Evolutionary conservation across 108 stramenopile genomes (phyloP).

Genomic region (Mayamaea pseudoterrestris): DNA sequence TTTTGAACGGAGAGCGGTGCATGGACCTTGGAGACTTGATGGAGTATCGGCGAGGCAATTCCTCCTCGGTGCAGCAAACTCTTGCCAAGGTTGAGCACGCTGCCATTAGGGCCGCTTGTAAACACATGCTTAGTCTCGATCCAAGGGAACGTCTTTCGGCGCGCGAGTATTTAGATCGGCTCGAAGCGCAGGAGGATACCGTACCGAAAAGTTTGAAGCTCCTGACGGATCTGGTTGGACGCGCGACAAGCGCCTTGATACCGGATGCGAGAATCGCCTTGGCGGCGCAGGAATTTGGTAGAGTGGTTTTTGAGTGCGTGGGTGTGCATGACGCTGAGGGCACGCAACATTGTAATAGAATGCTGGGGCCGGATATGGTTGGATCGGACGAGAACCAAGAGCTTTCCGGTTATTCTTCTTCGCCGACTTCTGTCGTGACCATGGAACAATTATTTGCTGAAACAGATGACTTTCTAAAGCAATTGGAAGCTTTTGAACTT

Average conservation of each 20-base stretch:
- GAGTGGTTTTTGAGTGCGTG: conserved; percentile 51
- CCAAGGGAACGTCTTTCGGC: conserved; percentile 63
- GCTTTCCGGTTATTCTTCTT: neutral
- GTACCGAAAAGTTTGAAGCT: conserved; percentile 18
- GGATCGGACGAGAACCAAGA: neutral
- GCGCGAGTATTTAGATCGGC: conserved; percentile 50
- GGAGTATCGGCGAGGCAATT: conserved; percentile 52
- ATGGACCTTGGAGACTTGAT: conserved; percentile 87
- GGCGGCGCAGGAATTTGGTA: conserved; percentile 62
- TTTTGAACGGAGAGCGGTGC: conserved; percentile 85
- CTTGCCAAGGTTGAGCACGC: conserved; percentile 79
- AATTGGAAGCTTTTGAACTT: conserved; percentile 22
- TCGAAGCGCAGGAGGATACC: conserved; percentile 27
- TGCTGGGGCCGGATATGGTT: conserved; percentile 32
- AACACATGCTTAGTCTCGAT: conserved; percentile 81
- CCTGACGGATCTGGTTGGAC: conserved; percentile 14
- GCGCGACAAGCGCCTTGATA: conserved; percentile 13
- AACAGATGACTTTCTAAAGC: conserved; percentile 22
- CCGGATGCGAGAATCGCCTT: conserved; percentile 87
- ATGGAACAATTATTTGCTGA: conserved; percentile 18
- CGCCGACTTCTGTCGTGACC: neutral
- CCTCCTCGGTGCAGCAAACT: conserved; percentile 53
- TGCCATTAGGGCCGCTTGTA: conserved; percentile 65
- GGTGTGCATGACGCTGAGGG: conserved; percentile 73
- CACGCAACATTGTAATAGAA: conserved; percentile 38